Percentiles rank a stretch among this genome's conserved stretches.
These are phyloP conservation scores for Pilasporangium apinafurcum DNA, from an alignment of 352 stramenopile species.

Conservation along the genomic window DNA sequence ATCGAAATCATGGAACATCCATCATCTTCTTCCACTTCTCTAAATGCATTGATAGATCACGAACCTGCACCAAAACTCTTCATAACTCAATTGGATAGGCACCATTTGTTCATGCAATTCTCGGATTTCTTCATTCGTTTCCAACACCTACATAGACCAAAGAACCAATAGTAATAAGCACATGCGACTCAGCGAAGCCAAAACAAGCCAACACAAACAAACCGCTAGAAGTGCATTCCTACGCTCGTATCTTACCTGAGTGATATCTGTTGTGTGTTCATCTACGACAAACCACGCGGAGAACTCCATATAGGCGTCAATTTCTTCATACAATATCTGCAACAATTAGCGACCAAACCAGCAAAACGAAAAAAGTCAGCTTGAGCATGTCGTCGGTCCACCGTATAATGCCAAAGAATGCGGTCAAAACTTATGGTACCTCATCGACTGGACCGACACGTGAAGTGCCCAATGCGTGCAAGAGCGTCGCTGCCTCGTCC, in stretches of 20 bases:
- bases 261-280: conserved; percentile 68
- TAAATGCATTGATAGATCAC: neutral
- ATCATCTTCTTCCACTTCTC: no score
- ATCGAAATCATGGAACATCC: neutral
- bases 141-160: conserved; percentile 42
- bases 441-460: conserved; percentile 69
- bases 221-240: neutral
- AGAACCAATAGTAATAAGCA: no score
- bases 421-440: conserved; percentile 9
- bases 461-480: conserved; percentile 56
- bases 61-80: conserved; percentile 82
- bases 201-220: neutral
- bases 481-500: conserved; percentile 61
- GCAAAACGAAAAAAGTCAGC: neutral
- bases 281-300: conserved; percentile 53
- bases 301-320: conserved; percentile 69
- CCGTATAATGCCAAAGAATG: neutral
- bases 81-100: conserved; percentile 64
- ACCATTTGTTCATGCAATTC: conserved; percentile 66
- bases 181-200: neutral
- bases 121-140: conserved; percentile 41
- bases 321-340: conserved; percentile 73
- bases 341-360: neutral
- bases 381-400: neutral
- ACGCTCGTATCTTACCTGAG: conserved; percentile 15